Evolutionary conservation across 2,329 filamentous ascomycete species (phyloP).

Genomic region (Mollisiaceae sp.): DNA sequence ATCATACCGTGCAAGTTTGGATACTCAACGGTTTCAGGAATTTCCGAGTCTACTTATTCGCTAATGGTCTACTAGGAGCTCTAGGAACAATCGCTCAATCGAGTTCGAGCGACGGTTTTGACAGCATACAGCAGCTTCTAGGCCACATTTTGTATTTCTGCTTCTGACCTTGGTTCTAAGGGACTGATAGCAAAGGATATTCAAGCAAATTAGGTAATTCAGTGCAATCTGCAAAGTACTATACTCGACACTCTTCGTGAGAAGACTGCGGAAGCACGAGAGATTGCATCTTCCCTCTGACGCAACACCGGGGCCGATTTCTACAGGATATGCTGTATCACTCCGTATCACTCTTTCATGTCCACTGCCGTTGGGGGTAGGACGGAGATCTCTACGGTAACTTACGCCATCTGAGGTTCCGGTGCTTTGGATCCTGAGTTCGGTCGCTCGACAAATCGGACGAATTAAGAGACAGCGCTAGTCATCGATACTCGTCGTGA

Average conservation of each 20-base stretch:
- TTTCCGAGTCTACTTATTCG: not conserved
- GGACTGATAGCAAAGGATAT: not conserved
- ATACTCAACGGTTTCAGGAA: not conserved
- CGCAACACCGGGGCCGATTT: not conserved
- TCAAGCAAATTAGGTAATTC: not conserved
- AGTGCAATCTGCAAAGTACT: not conserved
- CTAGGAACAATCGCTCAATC: not conserved
- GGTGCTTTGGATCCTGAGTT: not conserved
- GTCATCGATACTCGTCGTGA: not conserved
- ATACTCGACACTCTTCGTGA: not conserved
- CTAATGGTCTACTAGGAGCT: not conserved
- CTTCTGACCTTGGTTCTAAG: not conserved
- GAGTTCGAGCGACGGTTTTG: not conserved
- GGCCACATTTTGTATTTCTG: not conserved
- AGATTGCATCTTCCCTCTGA: not conserved
- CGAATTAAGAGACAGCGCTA: conserved; percentile 1
- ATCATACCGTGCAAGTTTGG: not conserved
- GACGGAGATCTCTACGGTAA: not conserved
- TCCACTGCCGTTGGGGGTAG: not conserved
- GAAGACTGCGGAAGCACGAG: not conserved
- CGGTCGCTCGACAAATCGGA: not conserved
- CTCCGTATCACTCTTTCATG: not conserved
- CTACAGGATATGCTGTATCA: not conserved
- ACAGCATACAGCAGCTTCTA: not conserved
- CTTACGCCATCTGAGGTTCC: not conserved